Evolutionary conservation across 768 basidiomycete species (phyloP).

Genomic region (Podaxis rugospora): DNA sequence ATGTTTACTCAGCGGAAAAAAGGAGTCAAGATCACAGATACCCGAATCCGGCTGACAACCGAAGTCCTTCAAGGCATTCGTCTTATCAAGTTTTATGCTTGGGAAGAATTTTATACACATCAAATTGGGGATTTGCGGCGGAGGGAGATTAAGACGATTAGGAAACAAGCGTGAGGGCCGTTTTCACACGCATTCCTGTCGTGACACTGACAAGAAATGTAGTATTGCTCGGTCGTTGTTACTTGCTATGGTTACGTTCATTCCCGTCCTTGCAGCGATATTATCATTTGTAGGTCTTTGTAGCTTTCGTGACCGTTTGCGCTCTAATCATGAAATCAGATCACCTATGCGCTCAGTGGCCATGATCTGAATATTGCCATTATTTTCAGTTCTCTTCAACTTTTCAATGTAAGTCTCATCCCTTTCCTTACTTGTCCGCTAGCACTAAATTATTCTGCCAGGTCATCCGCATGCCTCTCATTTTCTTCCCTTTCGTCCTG

Average conservation of each 20-base stretch:
- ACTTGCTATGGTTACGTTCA: constrained; percentile 41
- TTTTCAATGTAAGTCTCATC: constrained; percentile 44
- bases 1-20: constrained; percentile 52
- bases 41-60: constrained; percentile 57
- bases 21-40: constrained; percentile 63
- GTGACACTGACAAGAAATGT: constrained; percentile 3
- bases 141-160: constrained; percentile 35
- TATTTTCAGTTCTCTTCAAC: constrained; percentile 54
- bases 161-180: constrained; percentile 30
- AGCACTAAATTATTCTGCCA: constrained; percentile 15
- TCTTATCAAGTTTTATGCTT: constrained; percentile 60
- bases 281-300: constrained; percentile 42
- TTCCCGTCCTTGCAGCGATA: constrained; percentile 48
- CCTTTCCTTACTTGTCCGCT: background rate
- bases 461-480: constrained; percentile 56
- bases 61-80: constrained; percentile 70
- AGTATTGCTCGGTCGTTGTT: constrained; percentile 34
- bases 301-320: background rate
- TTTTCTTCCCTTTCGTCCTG: constrained; percentile 53
- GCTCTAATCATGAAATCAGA: constrained; percentile 26
- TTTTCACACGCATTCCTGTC: background rate
- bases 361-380: constrained; percentile 49
- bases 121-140: constrained; percentile 35
- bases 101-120: constrained; percentile 47
- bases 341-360: constrained; percentile 58